Evolutionary conservation across 164 flowering plant genomes (phyloP).

Genomic region (Chloranthus sessilifolius): DNA sequence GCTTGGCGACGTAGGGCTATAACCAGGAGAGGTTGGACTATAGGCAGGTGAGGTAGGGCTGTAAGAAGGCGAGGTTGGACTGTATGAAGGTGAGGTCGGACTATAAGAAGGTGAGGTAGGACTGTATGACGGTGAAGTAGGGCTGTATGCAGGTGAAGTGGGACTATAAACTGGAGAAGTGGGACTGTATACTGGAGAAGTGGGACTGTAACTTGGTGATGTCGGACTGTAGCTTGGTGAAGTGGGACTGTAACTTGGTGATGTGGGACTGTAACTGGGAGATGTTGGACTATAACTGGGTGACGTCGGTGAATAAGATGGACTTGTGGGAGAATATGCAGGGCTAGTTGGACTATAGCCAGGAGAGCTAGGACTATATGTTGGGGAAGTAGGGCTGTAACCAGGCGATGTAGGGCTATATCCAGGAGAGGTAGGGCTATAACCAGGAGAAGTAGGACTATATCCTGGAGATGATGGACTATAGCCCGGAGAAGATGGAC

Average conservation of each 20-base stretch:
- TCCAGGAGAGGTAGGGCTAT: slow-evolving; percentile 88
- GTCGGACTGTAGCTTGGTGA: slow-evolving; percentile 89
- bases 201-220: slow-evolving; percentile 82
- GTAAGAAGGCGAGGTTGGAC: slow-evolving; percentile 91
- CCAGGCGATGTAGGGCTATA: slow-evolving; percentile 93
- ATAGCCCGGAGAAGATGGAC: slow-evolving; percentile 87
- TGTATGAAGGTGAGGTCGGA: slow-evolving; percentile 89
- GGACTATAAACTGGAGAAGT: slow-evolving; percentile 90
- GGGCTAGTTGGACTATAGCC: slow-evolving; percentile 90
- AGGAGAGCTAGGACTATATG: slow-evolving; percentile 89
- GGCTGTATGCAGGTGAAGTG: slow-evolving; percentile 84
- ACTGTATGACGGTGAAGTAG: slow-evolving; percentile 89
- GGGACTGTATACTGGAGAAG: slow-evolving; percentile 83
- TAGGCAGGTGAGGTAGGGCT: slow-evolving; percentile 88
- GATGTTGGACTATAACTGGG: slow-evolving; percentile 79
- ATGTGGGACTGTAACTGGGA: slow-evolving; percentile 80
- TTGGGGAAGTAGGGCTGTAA: slow-evolving; percentile 85
- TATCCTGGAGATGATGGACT: slow-evolving; percentile 96
- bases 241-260: slow-evolving; percentile 81
- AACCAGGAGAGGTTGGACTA: slow-evolving; percentile 80
- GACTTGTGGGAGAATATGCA: slow-evolving; percentile 85
- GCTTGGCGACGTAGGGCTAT: slow-evolving; percentile 79
- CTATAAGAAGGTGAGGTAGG: slow-evolving; percentile 92
- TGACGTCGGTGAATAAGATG: slow-evolving; percentile 72
- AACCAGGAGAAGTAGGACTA: slow-evolving; percentile 91